These are phyloP conservation scores for Ascochyta rabiei DNA, from an alignment of 2,329 filamentous ascomycete species.

Conservation along the genomic window DNA sequence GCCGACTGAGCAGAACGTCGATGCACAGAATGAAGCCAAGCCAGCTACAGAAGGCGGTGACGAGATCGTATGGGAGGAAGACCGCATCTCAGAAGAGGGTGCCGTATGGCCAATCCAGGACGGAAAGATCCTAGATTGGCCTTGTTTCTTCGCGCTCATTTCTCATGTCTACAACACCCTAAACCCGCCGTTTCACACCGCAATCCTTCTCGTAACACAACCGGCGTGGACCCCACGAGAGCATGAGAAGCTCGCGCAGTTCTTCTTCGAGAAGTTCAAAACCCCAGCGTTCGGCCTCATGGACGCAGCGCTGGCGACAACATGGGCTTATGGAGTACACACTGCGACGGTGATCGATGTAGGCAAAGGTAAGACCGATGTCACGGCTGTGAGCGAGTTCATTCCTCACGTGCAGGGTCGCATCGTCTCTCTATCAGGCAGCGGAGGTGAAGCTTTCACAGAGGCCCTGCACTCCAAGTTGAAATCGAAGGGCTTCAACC, in stretches of 20 bases:
- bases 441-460: conserved; percentile 89
- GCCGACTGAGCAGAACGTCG: conserved; percentile 36
- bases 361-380: conserved; percentile 88
- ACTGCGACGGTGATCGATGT: conserved; percentile 90
- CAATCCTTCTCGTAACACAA: conserved; percentile 87
- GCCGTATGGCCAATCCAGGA: conserved; percentile 85
- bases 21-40: conserved; percentile 30
- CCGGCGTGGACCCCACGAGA: conserved; percentile 90
- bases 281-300: conserved; percentile 90
- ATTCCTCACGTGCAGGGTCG: conserved; percentile 71
- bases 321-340: conserved; percentile 78
- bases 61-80: conserved; percentile 80
- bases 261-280: conserved; percentile 97
- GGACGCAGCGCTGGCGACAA: conserved; percentile 84
- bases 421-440: conserved; percentile 66
- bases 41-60: conserved; percentile 54
- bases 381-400: conserved; percentile 88
- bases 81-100: conserved; percentile 83
- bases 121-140: conserved; percentile 87
- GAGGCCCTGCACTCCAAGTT: conserved; percentile 72
- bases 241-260: conserved; percentile 85
- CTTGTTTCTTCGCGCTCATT: conserved; percentile 90
- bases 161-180: conserved; percentile 89
- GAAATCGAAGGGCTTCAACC: conserved; percentile 60
- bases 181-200: conserved; percentile 91